Conservation (phyloP, 805 yeast genomes). For the Cyberlindnera sargentensis region DNA sequence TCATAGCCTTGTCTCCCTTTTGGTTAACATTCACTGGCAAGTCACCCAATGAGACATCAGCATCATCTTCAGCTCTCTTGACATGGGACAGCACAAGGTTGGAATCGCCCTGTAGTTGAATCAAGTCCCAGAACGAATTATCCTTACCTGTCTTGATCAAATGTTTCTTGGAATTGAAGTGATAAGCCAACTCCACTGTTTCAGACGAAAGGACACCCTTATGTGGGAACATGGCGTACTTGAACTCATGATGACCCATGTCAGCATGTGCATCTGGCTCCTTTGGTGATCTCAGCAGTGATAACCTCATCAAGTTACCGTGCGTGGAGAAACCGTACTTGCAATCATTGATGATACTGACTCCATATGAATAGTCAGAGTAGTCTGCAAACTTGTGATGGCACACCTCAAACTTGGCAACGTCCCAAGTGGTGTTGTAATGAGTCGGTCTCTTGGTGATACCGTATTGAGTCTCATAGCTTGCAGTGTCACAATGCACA, state of each 20-base stretch:
- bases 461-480: constrained; percentile 93
- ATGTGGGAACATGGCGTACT: constrained; percentile 84
- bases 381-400: constrained; percentile 92
- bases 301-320: constrained; percentile 85
- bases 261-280: constrained; percentile 94
- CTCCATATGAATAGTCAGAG: constrained; percentile 83
- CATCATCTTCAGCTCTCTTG: constrained; percentile 86
- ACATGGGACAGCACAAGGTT: constrained; percentile 64
- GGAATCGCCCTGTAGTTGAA: constrained; percentile 39
- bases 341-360: constrained; percentile 71
- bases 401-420: constrained; percentile 93
- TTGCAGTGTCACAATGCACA: constrained; percentile 66
- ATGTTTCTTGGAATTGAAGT: constrained; percentile 55
- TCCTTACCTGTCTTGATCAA: constrained; percentile 7
- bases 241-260: constrained; percentile 79
- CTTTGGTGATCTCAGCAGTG: constrained; percentile 84
- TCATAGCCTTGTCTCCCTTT: constrained; percentile 45
- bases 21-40: constrained; percentile 35
- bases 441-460: constrained; percentile 89
- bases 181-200: constrained; percentile 69
- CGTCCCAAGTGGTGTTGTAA: constrained; percentile 92
- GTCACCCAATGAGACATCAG: constrained; percentile 36
- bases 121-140: constrained; percentile 23
- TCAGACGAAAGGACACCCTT: constrained; percentile 53
- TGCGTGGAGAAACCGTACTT: constrained; percentile 92